Base-by-base conservation (phyloP, 176 grass and related monocot species). In the Musa schizocarpa region DNA sequence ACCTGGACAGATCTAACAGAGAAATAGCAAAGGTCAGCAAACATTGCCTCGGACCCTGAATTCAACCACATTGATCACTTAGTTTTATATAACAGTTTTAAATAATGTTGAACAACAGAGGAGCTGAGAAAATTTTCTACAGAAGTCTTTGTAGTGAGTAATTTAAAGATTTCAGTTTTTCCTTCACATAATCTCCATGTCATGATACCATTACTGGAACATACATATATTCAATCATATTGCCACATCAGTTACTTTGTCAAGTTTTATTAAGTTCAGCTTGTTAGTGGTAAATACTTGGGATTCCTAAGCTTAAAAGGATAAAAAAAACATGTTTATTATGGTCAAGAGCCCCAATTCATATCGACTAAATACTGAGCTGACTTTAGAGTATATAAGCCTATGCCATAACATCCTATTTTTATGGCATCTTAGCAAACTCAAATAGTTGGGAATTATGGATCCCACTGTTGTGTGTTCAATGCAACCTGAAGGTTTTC, bases 11-110 rank as follows among this genome's bases (percentile, higher is more conserved):
- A 99, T 82, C 80, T 93, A 74, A 94, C 95, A 77, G 90, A 99
- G 82, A 94, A 99, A 80, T 94, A 99, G 78, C 95, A 99, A 71
- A 99, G 87, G 82, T 99, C 90, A 19, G 95, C 95, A 94, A 99
- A 94, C 95, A 99, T 94, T 77, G 95, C 90, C 69, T 99, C 95
- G n/a, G 95, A 99, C 76, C 95, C 95, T 99, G 86, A 89, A 80
- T 82, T 82, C 73, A 64, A 14, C 5, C 76, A 78, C 65, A 34
- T n/a, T 7, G 12, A 70, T 51, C 34, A 70, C 1, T 27, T 21
- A 48, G 13, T 16, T 11, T 51, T 50, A 3, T 50, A 23, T 6
- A 65, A 65, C 9, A 65, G 11, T 13, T n/a, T 11, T 43, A 50
- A n/a, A 50, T 13, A 50, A 70, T 50, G 68, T 20, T 70, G 68